These are phyloP conservation scores for Nepenthes mirabilis DNA, from an alignment of 148 eudicot genomes.

Conservation along the genomic window DNA sequence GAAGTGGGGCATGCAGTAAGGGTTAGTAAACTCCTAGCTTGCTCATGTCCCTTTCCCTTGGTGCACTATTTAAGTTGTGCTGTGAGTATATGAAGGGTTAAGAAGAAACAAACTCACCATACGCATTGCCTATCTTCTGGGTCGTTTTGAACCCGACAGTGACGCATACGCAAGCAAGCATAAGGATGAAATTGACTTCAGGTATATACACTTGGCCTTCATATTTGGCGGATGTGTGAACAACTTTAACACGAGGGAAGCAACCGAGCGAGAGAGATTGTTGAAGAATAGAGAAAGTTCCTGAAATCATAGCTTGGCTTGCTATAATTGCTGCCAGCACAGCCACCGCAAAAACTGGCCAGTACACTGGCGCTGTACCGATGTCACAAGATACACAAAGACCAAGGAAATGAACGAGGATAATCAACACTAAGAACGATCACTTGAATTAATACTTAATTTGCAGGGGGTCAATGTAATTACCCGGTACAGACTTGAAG, in stretches of 20 bases:
- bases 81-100: too few relatives aligned
- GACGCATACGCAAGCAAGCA: constrained; percentile 16
- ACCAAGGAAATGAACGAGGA: too few relatives aligned
- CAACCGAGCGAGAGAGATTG: constrained; percentile 21
- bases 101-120: constrained; percentile 11
- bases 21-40: too few relatives aligned
- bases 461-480: not conserved
- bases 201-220: constrained; percentile 32
- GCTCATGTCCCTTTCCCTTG: too few relatives aligned
- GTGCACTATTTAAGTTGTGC: too few relatives aligned
- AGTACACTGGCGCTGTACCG: constrained; percentile 16
- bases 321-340: constrained; percentile 40
- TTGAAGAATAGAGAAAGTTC: constrained; percentile 28
- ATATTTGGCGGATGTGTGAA: constrained; percentile 21
- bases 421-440: too few relatives aligned
- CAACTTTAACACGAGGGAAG: constrained; percentile 23
- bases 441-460: too few relatives aligned
- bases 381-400: too few relatives aligned
- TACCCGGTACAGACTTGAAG: constrained; percentile 24
- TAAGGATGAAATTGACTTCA: constrained; percentile 15
- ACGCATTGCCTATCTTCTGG: constrained; percentile 22
- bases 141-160: constrained; percentile 16
- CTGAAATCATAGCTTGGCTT: constrained; percentile 37
- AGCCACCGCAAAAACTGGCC: constrained; percentile 37
- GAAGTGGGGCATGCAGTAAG: too few relatives aligned